Evolutionary conservation across 169 alveolate genomes (phyloP).

Genomic region (Cryptosporidium viatorum): DNA sequence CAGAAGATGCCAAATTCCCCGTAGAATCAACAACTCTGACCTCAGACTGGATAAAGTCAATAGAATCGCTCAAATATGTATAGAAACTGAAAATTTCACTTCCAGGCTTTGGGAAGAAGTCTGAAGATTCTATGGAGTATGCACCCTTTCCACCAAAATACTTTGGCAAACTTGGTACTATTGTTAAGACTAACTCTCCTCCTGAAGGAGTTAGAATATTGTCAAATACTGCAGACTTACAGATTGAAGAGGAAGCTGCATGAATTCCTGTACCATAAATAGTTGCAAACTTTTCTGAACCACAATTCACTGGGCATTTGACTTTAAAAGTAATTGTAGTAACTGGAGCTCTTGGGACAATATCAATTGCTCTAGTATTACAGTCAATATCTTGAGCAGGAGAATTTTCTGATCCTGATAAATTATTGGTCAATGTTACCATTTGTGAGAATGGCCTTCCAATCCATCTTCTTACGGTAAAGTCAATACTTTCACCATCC

Average conservation of each 20-base stretch:
- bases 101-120: slow-evolving; percentile 78
- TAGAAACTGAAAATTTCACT: slow-evolving; percentile 78
- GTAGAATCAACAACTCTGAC: slow-evolving; percentile 90
- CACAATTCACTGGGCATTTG: slow-evolving; percentile 88
- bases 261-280: slow-evolving; percentile 88
- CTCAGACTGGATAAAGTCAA: slow-evolving; percentile 86
- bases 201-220: slow-evolving; percentile 88
- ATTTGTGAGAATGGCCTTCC: slow-evolving; percentile 84
- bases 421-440: slow-evolving; percentile 79
- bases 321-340: slow-evolving; percentile 80
- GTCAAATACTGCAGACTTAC: slow-evolving; percentile 89
- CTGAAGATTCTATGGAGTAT: slow-evolving; percentile 76
- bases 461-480: slow-evolving; percentile 86
- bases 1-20: slow-evolving; percentile 80
- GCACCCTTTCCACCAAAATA: slow-evolving; percentile 80
- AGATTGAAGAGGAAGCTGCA: slow-evolving; percentile 89
- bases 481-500: slow-evolving; percentile 80
- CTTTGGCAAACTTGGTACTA: slow-evolving; percentile 81
- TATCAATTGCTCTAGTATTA: slow-evolving; percentile 85
- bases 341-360: slow-evolving; percentile 78
- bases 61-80: slow-evolving; percentile 83
- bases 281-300: slow-evolving; percentile 80
- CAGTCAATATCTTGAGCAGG: slow-evolving; percentile 87
- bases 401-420: slow-evolving; percentile 81
- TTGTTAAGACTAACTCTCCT: slow-evolving; percentile 86